Evolutionary conservation across 805 yeast species (phyloP).

Genomic region (Blastobotrys americana): DNA sequence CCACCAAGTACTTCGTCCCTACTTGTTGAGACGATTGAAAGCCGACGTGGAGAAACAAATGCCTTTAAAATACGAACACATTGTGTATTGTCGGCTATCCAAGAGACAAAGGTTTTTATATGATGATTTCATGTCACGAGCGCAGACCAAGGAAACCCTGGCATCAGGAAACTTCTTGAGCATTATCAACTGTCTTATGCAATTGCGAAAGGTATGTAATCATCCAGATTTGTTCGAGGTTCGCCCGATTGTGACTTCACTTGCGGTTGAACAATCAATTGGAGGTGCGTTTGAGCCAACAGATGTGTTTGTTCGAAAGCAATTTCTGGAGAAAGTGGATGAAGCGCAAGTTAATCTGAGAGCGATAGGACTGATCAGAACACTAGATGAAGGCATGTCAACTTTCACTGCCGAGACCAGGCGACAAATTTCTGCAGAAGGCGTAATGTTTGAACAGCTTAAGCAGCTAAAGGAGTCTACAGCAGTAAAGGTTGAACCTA

Average conservation of each 20-base stretch:
- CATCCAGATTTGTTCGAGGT: constrained; percentile 96
- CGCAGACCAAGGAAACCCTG: constrained; percentile 88
- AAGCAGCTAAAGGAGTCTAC: constrained; percentile 15
- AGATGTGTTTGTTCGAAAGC: constrained; percentile 36
- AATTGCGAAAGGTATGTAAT: constrained; percentile 89
- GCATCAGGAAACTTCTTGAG: constrained; percentile 92
- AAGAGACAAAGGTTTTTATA: constrained; percentile 86
- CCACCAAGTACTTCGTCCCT: constrained; percentile 92
- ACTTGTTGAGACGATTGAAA: constrained; percentile 80
- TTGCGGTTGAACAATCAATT: constrained; percentile 64
- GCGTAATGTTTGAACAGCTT: constrained; percentile 2
- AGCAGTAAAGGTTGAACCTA: constrained; percentile 22
- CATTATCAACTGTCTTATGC: constrained; percentile 96
- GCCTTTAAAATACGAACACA: constrained; percentile 97
- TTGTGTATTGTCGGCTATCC: constrained; percentile 83
- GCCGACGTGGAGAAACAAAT: constrained; percentile 97
- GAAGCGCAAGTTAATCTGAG: constrained; percentile 39
- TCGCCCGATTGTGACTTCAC: constrained; percentile 86
- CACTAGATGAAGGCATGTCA: constrained; percentile 42
- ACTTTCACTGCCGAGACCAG: constrained; percentile 16
- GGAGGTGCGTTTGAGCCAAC: constrained; percentile 40
- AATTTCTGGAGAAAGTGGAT: constrained; percentile 24
- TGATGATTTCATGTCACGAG: constrained; percentile 95
- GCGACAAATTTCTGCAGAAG: constrained; percentile 7
- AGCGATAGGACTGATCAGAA: constrained; percentile 55